These are phyloP conservation scores for Saturnispora bothae DNA, from an alignment of 805 yeast species.

Conservation along the genomic window DNA sequence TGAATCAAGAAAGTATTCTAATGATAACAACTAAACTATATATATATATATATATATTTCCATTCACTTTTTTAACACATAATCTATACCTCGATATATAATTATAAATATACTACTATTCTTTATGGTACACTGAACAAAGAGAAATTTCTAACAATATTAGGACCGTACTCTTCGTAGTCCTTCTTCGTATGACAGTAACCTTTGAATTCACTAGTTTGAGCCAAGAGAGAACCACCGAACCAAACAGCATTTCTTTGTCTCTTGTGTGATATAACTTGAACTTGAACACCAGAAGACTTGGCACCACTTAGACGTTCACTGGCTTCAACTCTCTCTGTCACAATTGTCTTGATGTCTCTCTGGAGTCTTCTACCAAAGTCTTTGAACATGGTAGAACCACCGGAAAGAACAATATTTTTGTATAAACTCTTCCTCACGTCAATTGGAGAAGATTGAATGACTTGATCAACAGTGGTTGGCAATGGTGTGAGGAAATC, in stretches of 20 bases:
- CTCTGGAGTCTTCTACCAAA: constrained; percentile 96
- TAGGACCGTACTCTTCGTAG: constrained; percentile 96
- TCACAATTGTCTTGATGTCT: constrained; percentile 79
- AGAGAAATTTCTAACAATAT: constrained; percentile 93
- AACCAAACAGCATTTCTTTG: constrained; percentile 99
- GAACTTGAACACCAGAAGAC: constrained; percentile 92
- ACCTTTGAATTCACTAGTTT: constrained; percentile 91
- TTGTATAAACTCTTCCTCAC: constrained; percentile 94
- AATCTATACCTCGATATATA: no score
- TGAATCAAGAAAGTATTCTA: constrained; percentile 10
- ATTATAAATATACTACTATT: no score
- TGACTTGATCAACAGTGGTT: constrained; percentile 88
- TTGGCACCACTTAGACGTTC: constrained; percentile 67
- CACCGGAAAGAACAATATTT: constrained; percentile 94
- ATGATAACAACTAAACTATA: neutral
- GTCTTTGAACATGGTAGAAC: constrained; percentile 97
- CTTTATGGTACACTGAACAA: constrained; percentile 76
- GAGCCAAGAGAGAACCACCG: constrained; percentile 95
- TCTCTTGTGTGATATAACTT: constrained; percentile 92
- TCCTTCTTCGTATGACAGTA: constrained; percentile 96
- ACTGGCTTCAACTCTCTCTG: constrained; percentile 74
- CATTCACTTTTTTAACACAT: no score
- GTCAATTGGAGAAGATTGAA: constrained; percentile 93
- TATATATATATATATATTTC: neutral
- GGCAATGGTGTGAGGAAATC: constrained; percentile 96